A percentile compares a stretch with the other conserved stretches of the same genome.
Conservation (phyloP, 2,329 filamentous ascomycete genomes). For the Fusarium nurragi region DNA sequence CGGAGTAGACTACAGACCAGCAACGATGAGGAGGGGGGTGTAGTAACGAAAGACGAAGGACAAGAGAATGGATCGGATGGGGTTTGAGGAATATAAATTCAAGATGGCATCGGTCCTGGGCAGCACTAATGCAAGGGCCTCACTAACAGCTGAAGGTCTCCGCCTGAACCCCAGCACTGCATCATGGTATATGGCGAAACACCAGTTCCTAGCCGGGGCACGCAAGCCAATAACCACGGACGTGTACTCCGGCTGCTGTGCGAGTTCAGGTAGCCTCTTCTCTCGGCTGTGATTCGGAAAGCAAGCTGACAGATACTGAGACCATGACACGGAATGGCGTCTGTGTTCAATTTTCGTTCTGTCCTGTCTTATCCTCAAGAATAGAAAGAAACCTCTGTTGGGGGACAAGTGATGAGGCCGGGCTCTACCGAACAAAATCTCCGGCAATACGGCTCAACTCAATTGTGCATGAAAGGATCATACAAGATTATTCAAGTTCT, state of each 20-base stretch:
- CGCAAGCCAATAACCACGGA: conserved; percentile 25
- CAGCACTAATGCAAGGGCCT: conserved; percentile 16
- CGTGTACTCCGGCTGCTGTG: conserved; percentile 32
- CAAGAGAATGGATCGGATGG: conserved; percentile 40
- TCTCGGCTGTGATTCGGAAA: conserved; percentile 36
- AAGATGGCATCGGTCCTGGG: not conserved
- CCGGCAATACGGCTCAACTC: not conserved
- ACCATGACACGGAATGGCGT: conserved; percentile 37
- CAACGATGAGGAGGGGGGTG: conserved; percentile 24
- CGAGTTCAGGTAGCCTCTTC: conserved; percentile 36
- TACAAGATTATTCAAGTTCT: not conserved
- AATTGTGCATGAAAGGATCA: conserved; percentile 3
- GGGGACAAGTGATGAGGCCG: not conserved
- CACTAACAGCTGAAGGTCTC: conserved; percentile 4
- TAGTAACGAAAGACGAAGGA: conserved; percentile 26
- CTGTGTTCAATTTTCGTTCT: conserved; percentile 30
- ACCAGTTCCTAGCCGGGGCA: conserved; percentile 8
- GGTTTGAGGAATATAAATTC: conserved; percentile 15
- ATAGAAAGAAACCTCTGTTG: not conserved
- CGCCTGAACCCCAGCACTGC: conserved; percentile 14
- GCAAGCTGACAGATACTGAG: conserved; percentile 34
- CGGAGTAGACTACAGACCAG: conserved; percentile 11
- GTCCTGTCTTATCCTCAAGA: conserved; percentile 16
- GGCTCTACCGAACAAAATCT: not conserved
- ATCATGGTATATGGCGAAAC: conserved; percentile 30